Evolutionary conservation across 495 filamentous ascomycete genomes (phyloP).

Genomic region (Stereocaulon alpinum): DNA sequence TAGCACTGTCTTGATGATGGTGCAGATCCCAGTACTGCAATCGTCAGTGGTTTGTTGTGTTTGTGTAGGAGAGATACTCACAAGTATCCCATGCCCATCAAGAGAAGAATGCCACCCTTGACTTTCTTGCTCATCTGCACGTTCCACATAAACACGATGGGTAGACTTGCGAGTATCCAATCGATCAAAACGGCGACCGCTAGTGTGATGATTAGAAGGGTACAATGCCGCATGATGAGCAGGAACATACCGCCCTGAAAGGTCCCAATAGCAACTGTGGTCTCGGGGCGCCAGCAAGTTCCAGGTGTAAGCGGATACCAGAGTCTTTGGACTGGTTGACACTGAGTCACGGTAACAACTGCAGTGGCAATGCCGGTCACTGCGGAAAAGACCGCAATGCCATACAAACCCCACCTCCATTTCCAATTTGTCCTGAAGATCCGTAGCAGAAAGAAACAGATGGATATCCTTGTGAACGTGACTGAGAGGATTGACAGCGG

Average conservation of each 20-base stretch:
- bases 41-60: neutral
- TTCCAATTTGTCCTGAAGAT: conserved; percentile 29
- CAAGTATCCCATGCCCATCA: conserved; percentile 17
- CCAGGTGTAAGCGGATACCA: conserved; percentile 33
- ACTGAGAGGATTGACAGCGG: conserved; percentile 36
- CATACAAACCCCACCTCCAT: conserved; percentile 33
- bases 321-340: conserved; percentile 33
- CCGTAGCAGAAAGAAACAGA: conserved; percentile 38
- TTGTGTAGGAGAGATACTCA: neutral
- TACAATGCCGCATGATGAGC: neutral
- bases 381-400: conserved; percentile 31
- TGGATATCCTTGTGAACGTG: conserved; percentile 34
- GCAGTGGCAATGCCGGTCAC: conserved; percentile 31
- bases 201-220: neutral
- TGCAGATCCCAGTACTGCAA: neutral
- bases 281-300: conserved; percentile 30
- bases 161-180: conserved; percentile 34
- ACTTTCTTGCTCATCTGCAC: conserved; percentile 7
- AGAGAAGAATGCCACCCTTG: conserved; percentile 7
- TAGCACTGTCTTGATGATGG: neutral
- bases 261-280: conserved; percentile 33
- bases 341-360: conserved; percentile 36
- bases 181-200: conserved; percentile 32
- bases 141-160: conserved; percentile 16
- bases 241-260: conserved; percentile 28